A percentile compares a stretch with the other conserved stretches of the same genome.
Conservation (phyloP, 1,284 basidiomycete species). For the Moesziomyces parantarcticus region DNA sequence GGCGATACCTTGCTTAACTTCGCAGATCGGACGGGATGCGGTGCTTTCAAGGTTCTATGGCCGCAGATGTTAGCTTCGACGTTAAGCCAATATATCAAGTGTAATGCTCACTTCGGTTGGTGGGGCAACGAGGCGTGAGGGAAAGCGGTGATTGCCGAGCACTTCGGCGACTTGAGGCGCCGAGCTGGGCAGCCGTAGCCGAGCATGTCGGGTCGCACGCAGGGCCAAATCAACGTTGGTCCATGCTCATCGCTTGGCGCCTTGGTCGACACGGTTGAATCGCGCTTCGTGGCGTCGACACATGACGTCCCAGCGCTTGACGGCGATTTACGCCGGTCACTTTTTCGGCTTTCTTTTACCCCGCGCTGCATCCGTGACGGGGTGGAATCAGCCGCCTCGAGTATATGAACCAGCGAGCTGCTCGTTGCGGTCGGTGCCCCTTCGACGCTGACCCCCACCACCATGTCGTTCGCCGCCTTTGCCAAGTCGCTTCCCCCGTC, state of each 20-base stretch:
- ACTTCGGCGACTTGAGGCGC: not conserved
- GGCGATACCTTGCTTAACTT: conserved; percentile 82
- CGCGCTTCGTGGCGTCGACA: too few species aligned
- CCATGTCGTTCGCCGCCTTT: conserved; percentile 47
- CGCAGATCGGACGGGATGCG: conserved; percentile 83
- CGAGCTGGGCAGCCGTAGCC: not conserved
- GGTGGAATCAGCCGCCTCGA: too few species aligned
- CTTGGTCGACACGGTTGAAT: too few species aligned
- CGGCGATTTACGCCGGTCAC: too few species aligned
- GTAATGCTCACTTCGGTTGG: too few species aligned
- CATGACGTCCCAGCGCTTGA: too few species aligned
- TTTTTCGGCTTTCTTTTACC: too few species aligned
- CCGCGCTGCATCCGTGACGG: too few species aligned
- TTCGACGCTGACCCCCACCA: not conserved
- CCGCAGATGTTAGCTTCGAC: conserved; percentile 72
- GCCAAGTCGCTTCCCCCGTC: conserved; percentile 47
- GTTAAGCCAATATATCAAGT: too few species aligned
- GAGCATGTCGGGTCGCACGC: not conserved
- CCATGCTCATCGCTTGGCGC: not conserved
- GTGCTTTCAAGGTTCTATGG: conserved; percentile 82
- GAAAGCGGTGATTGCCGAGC: not conserved
- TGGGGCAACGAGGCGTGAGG: not conserved
- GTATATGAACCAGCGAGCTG: not conserved
- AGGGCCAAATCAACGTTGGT: not conserved
- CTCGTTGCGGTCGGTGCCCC: not conserved